Conservation (phyloP, 768 basidiomycete species). For the Russula dissimulans region DNA sequence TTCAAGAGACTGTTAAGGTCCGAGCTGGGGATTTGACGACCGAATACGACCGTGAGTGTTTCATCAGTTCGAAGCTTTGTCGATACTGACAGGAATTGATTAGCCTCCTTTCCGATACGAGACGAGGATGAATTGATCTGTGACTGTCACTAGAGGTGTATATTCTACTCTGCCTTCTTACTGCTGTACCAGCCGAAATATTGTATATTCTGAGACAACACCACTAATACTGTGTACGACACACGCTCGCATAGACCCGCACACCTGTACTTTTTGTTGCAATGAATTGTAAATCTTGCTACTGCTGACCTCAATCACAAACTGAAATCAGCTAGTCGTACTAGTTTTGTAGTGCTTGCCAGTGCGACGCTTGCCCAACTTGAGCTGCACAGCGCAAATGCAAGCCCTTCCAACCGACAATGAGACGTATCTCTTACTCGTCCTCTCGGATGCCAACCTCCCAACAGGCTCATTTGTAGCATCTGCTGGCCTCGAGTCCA, state of each 20-base stretch:
- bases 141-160: slow-evolving; percentile 11
- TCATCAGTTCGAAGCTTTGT: not conserved
- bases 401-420: slow-evolving; percentile 27
- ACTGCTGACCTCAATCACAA: no score
- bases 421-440: slow-evolving; percentile 63
- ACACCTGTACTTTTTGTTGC: not conserved
- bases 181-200: not conserved
- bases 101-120: slow-evolving; percentile 4
- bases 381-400: not conserved
- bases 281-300: not conserved
- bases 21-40: not conserved
- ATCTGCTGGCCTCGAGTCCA: slow-evolving; percentile 88
- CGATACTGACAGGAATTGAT: not conserved
- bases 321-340: no score
- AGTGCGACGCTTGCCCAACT: no score
- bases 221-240: not conserved
- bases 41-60: slow-evolving; percentile 8
- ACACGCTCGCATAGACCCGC: not conserved
- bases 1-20: not conserved
- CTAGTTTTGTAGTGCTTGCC: no score
- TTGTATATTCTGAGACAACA: not conserved
- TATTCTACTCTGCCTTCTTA: not conserved
- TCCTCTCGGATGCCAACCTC: slow-evolving; percentile 86
- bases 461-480: slow-evolving; percentile 97
- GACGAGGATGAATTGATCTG: slow-evolving; percentile 11